Percentiles rank a stretch among this genome's conserved stretches.
These are phyloP conservation scores for Zasmidium cellare DNA, from an alignment of 2,329 filamentous ascomycete genomes.

Conservation along the genomic window DNA sequence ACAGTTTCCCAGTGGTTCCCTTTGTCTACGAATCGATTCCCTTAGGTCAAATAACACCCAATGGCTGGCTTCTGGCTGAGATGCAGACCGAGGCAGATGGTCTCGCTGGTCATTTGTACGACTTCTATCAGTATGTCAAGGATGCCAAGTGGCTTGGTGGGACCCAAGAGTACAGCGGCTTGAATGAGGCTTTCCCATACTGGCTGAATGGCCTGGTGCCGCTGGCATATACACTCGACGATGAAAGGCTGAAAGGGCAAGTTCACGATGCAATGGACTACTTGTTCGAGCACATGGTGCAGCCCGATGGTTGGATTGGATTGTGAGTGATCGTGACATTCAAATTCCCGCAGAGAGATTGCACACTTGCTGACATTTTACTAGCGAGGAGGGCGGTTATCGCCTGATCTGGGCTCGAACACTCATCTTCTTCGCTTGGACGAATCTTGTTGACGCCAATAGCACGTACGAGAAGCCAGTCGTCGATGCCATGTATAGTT, in stretches of 20 bases:
- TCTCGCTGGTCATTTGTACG: slow-evolving; percentile 54
- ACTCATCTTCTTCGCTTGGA: slow-evolving; percentile 53
- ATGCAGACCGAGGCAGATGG: slow-evolving; percentile 51
- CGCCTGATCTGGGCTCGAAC: slow-evolving; percentile 57
- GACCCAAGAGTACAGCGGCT: slow-evolving; percentile 50
- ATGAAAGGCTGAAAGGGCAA: slow-evolving; percentile 51
- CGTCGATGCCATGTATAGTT: slow-evolving; percentile 52
- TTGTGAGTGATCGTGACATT: slow-evolving; percentile 28
- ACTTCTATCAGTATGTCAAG: slow-evolving; percentile 57
- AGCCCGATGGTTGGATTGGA: slow-evolving; percentile 59
- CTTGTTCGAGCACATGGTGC: slow-evolving; percentile 47
- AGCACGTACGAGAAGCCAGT: slow-evolving; percentile 44
- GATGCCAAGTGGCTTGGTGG: slow-evolving; percentile 56
- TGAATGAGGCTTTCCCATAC: slow-evolving; percentile 59
- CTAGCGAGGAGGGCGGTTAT: slow-evolving; percentile 41
- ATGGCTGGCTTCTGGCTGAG: slow-evolving; percentile 55
- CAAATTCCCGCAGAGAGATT: no score
- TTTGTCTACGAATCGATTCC: slow-evolving; percentile 26
- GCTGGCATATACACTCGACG: slow-evolving; percentile 53
- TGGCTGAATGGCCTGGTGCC: slow-evolving; percentile 61
- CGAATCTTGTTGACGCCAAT: slow-evolving; percentile 53
- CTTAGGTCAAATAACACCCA: slow-evolving; percentile 51
- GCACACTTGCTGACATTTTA: no score
- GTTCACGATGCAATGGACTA: slow-evolving; percentile 48
- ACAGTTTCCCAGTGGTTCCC: not conserved